Base-by-base conservation (phyloP, 2,329 filamentous ascomycete genomes). In the Ophiocordyceps camponoti-leonardi region DNA sequence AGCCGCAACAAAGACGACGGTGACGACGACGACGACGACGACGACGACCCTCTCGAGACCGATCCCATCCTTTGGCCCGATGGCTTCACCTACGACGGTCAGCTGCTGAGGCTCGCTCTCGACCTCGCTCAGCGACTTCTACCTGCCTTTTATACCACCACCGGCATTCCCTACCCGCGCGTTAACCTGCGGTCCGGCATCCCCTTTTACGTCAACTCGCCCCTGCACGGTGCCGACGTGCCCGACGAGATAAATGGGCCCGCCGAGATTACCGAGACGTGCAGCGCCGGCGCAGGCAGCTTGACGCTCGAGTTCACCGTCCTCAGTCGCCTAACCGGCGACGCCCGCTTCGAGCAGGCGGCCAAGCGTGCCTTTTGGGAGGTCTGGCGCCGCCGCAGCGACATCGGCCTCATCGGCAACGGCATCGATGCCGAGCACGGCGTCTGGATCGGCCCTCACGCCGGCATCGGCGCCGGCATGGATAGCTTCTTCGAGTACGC, bases 401-500 rank as follows among this genome's bases (percentile, higher is more conserved):
- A 79, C 39, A 86, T 94, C 54, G 86, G 86, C 4, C 70, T 98
- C 22, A 81, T 98, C 50, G 92, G 90, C 8, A 83, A 86, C 47
- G 90, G 88, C 3, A 87, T 98, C 49, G 90, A 94, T 64, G 86
- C 87, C 1, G 90, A 96, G 58, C 83, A 79, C 26, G 92, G 90
- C 0, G 73, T 83, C 52, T 98, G 92, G 92, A 81, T 92, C 31
- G 83, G 83, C 10, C 75, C 84, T 2, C 88, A 86, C 59, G 81
- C 90, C n/a, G 90, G 92, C 28, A 94, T 98, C 53, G 92, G 92
- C 44, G 92, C 92, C 8, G 92, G 92, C 37, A 86, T 94, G 56
- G 92, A 98, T 65, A 95, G 88, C 64, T 98, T 98, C 66, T 96
- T 94, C 57, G 92, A 98, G 64, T 98, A 98, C 62, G 88, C 92